Evolutionary conservation across 1,139 yeast genomes (phyloP).

Genomic region (Ashbya aceris): DNA sequence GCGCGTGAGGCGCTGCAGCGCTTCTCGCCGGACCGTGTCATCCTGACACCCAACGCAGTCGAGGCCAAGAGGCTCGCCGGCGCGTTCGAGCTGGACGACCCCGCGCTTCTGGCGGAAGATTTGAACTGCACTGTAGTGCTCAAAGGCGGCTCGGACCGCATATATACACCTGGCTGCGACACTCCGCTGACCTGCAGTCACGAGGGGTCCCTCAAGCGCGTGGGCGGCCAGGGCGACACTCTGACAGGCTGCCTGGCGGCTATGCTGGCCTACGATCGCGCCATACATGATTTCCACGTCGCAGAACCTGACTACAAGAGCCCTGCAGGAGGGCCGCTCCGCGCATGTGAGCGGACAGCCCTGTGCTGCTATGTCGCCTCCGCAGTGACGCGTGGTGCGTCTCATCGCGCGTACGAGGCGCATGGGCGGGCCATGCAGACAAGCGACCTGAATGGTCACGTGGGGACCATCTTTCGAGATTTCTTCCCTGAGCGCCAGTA

Average conservation of each 20-base stretch:
- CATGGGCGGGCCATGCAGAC: conserved; percentile 81
- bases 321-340: conserved; percentile 21
- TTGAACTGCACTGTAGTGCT: conserved; percentile 61
- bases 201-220: conserved; percentile 61
- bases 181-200: conserved; percentile 34
- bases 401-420: conserved; percentile 51
- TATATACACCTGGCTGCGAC: conserved; percentile 42
- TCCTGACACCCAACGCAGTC: conserved; percentile 81
- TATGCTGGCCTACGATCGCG: conserved; percentile 38
- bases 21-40: conserved; percentile 36
- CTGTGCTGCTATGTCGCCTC: conserved; percentile 73
- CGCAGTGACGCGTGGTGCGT: conserved; percentile 55
- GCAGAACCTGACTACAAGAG: conserved; percentile 32
- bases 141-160: conserved; percentile 61
- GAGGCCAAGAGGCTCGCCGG: conserved; percentile 66
- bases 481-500: not conserved
- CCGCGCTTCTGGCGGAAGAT: conserved; percentile 40
- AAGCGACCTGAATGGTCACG: conserved; percentile 60
- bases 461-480: conserved; percentile 42
- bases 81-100: conserved; percentile 35
- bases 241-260: conserved; percentile 65
- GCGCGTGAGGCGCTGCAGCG: conserved; percentile 34
- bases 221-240: conserved; percentile 88
- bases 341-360: conserved; percentile 33
- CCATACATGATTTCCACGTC: conserved; percentile 23